phyloP scores from a whole-genome alignment of 441 rosid genomes.

The Pelargonium myrrhifolium region DNA sequence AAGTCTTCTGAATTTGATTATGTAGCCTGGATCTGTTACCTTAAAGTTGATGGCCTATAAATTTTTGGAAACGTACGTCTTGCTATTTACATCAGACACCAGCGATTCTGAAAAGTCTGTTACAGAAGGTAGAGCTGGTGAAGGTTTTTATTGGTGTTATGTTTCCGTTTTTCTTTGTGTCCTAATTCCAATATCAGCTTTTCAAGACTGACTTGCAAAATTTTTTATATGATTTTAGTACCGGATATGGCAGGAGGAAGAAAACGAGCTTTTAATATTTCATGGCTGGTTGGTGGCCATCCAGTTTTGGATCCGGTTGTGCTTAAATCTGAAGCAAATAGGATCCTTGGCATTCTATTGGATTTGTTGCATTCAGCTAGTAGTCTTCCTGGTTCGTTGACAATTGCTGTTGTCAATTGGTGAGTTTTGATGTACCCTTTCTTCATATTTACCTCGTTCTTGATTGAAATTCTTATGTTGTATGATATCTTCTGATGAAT shows the following conservation, averaged over 20 bases:
- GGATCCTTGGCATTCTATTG: slow-evolving; percentile 47
- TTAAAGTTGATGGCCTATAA: slow-evolving; percentile 74
- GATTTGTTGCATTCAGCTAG: slow-evolving; percentile 57
- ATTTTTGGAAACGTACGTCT: slow-evolving; percentile 77
- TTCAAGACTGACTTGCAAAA: not conserved
- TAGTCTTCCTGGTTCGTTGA: slow-evolving; percentile 63
- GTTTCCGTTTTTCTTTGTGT: not conserved
- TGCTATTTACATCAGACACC: slow-evolving; percentile 72
- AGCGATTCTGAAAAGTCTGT: slow-evolving; percentile 46
- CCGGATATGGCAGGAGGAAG: slow-evolving; percentile 46
- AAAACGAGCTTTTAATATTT: slow-evolving; percentile 55
- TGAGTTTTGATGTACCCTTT: slow-evolving; percentile 40
- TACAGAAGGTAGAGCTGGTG: slow-evolving; percentile 53
- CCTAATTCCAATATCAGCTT: not conserved
- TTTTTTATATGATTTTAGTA: slow-evolving; percentile 11
- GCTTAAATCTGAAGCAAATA: slow-evolving; percentile 69
- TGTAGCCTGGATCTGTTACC: slow-evolving; percentile 78
- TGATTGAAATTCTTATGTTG: not conserved
- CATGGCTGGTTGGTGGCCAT: slow-evolving; percentile 74
- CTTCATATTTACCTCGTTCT: not conserved
- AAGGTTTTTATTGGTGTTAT: slow-evolving; percentile 15
- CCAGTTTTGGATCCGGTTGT: slow-evolving; percentile 62
- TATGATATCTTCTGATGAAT: not conserved
- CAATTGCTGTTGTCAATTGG: slow-evolving; percentile 69
- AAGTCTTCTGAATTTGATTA: slow-evolving; percentile 19